A percentile compares a stretch with the other conserved stretches of the same genome.
Conservation (phyloP, 805 yeast species). For the Ogataea sp. region DNA sequence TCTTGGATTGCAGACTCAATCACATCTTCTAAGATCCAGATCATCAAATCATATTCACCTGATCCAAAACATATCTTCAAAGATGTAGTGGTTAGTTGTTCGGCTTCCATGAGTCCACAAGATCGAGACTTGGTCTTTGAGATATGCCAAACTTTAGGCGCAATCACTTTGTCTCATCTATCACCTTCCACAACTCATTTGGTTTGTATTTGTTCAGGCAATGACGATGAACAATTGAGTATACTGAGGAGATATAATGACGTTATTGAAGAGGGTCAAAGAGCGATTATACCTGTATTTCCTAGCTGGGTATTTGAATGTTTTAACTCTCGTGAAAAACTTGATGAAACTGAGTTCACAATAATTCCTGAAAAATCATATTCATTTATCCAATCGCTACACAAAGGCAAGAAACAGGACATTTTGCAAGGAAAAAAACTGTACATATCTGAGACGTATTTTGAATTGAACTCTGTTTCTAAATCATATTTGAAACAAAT, state of each 20-base stretch:
- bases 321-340: neutral
- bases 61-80: conserved; percentile 60
- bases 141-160: conserved; percentile 61
- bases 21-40: conserved; percentile 30
- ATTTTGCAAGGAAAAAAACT: neutral
- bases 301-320: neutral
- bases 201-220: conserved; percentile 39
- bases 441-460: neutral
- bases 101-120: conserved; percentile 48
- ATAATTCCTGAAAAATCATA: neutral
- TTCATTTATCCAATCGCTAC: no score
- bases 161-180: conserved; percentile 46
- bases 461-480: neutral
- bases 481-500: neutral
- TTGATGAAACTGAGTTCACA: neutral
- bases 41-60: conserved; percentile 60
- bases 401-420: neutral
- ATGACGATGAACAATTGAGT: conserved; percentile 48
- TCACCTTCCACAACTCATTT: conserved; percentile 75
- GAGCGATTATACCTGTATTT: neutral
- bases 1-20: conserved; percentile 52
- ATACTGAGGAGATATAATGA: conserved; percentile 35
- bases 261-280: conserved; percentile 9
- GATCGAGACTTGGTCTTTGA: conserved; percentile 50
- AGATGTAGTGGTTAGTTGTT: conserved; percentile 31